These are phyloP conservation scores for Penicillium sp. DNA, from an alignment of 2,329 filamentous ascomycete species.

Conservation along the genomic window DNA sequence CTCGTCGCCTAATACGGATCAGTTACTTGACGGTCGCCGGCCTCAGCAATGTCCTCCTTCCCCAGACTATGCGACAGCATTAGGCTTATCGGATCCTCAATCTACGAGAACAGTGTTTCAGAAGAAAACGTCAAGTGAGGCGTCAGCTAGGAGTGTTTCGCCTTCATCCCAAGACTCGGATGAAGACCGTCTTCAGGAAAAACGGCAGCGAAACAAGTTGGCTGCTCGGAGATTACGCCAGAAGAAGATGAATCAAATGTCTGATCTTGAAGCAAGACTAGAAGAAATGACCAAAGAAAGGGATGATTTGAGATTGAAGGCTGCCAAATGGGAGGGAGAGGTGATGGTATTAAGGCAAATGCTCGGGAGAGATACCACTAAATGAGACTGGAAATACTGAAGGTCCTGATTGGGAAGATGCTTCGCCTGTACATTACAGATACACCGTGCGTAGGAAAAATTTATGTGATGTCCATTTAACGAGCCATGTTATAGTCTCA, in stretches of 20 bases:
- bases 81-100: neutral
- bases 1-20: neutral
- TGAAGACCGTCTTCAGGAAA: constrained; percentile 10
- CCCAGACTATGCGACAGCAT: neutral
- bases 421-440: neutral
- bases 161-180: constrained; percentile 16
- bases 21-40: neutral
- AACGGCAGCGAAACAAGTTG: constrained; percentile 13
- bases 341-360: constrained; percentile 12
- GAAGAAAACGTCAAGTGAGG: neutral
- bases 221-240: constrained; percentile 13
- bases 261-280: constrained; percentile 10
- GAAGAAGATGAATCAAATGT: constrained; percentile 13
- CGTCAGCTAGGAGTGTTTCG: neutral
- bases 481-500: constrained; percentile 74
- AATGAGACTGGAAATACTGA: neutral
- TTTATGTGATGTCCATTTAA: no score
- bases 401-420: neutral
- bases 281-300: constrained; percentile 12
- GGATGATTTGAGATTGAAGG: constrained; percentile 10
- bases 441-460: neutral
- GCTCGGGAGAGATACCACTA: constrained; percentile 1
- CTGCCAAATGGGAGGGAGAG: constrained; percentile 15
- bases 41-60: neutral
- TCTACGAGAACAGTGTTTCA: neutral